Evolutionary conservation across 768 basidiomycete species (phyloP).

Genomic region (Russula sp.): DNA sequence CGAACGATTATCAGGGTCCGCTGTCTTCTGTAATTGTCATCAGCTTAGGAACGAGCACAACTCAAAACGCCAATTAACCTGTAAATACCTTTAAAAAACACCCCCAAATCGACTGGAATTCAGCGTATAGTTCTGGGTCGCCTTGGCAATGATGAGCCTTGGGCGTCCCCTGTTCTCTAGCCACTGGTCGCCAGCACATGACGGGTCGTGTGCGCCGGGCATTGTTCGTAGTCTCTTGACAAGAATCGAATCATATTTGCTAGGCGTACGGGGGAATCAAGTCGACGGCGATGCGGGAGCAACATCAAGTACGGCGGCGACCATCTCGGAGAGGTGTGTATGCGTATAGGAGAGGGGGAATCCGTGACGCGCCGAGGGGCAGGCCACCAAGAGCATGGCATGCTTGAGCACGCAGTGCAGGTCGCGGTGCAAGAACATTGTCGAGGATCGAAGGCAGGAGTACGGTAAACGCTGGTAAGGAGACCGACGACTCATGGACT

Average conservation of each 20-base stretch:
- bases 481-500: slow-evolving; percentile 54
- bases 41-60: too few species aligned
- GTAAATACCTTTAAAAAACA: too few species aligned
- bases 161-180: too few species aligned
- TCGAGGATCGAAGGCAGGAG: slow-evolving; percentile 58
- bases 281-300: slow-evolving; percentile 28
- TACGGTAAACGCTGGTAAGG: slow-evolving; percentile 59
- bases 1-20: too few species aligned
- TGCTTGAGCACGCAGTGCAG: slow-evolving; percentile 61
- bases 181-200: slow-evolving; percentile 33
- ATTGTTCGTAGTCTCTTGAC: slow-evolving; percentile 63
- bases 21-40: too few species aligned
- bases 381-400: slow-evolving; percentile 72
- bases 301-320: slow-evolving; percentile 46
- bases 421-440: slow-evolving; percentile 57
- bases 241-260: slow-evolving; percentile 43
- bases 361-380: slow-evolving; percentile 44
- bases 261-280: slow-evolving; percentile 31
- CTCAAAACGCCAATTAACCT: too few species aligned
- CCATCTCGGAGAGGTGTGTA: slow-evolving; percentile 44
- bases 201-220: slow-evolving; percentile 47
- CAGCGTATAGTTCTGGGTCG: too few species aligned
- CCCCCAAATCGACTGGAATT: too few species aligned
- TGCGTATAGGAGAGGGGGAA: slow-evolving; percentile 46
- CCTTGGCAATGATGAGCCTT: too few species aligned